These are phyloP conservation scores for Dioscorea zingiberensis DNA, from an alignment of 106 monocot genomes.

Conservation along the genomic window DNA sequence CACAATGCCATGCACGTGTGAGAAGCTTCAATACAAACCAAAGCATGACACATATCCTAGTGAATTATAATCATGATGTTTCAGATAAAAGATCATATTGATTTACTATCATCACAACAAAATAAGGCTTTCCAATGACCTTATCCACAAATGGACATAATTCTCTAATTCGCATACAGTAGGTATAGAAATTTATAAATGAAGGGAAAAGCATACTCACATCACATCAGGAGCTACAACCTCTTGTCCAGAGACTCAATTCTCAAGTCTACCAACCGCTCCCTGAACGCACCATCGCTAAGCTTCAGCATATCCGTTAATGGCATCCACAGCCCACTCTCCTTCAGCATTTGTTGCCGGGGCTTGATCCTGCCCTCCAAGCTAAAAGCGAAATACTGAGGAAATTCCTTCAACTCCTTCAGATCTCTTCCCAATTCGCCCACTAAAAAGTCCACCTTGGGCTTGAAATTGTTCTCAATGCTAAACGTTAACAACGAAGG, in stretches of 20 bases:
- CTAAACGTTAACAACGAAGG: constrained; percentile 58
- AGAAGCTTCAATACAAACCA: no score
- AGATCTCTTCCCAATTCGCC: constrained; percentile 49
- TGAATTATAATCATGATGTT: no score
- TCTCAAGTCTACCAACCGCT: constrained; percentile 37
- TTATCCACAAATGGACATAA: no score
- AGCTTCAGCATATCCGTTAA: constrained; percentile 44
- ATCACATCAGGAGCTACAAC: not conserved
- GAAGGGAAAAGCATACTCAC: no score
- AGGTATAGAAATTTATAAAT: no score
- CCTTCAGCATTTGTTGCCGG: constrained; percentile 36
- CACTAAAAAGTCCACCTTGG: constrained; percentile 53
- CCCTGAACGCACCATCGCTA: constrained; percentile 48
- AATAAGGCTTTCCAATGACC: no score
- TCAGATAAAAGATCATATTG: no score
- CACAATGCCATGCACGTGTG: no score
- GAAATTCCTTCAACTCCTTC: constrained; percentile 51
- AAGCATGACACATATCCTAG: no score
- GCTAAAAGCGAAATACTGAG: constrained; percentile 72
- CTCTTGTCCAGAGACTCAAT: constrained; percentile 7
- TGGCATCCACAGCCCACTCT: constrained; percentile 33
- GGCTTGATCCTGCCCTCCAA: constrained; percentile 64
- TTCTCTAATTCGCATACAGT: no score
- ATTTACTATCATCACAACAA: no score
- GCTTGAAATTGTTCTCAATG: constrained; percentile 59